Base-by-base conservation (phyloP, 2,329 filamentous ascomycete genomes). In the Pestalotiopsis sp. region DNA sequence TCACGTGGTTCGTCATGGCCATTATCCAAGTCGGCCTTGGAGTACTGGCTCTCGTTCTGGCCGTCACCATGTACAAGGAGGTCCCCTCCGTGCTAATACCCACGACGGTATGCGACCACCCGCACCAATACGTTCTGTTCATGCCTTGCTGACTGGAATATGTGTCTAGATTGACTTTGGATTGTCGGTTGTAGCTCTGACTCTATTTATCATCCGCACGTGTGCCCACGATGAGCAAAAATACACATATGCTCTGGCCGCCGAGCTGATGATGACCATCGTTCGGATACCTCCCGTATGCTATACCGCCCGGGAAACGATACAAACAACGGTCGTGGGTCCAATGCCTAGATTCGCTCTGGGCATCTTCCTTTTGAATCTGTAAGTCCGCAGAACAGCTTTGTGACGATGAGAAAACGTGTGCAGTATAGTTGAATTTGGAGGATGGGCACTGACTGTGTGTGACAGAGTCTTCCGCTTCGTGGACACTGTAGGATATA, bases 21-120 rank as follows among this genome's bases (percentile, higher is more conserved):
- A 67, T 75, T 66, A 69, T 76, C 56, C 75, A 76, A 61, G 75
- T 76, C 57, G 75, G 75, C 9, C 74, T 76, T 13, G 74, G 75
- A 9, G 73, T 76, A 55, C 67, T 76, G 30, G 74, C 73, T 39
- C 72, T 73, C 55, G 72, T 76, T 24, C 48, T 76, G 9, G 73
- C 71, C 62, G 75, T 74, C 72, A 76, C 75, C 44, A 72, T 71
- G 66, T 76, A 73, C 67, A 75, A 71, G 66, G 35, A 72, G 48
- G 67, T 69, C 20, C 22, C 67, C 14, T 69, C 69, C 17, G 70
- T 76, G 17, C 67, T 76, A 26, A 74, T 76, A 67, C 75, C 75
- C 59, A 75, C 73, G 20, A 74, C 69, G 64, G 75, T 76, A 72
- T 64, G 74, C 13, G 44, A 14, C 40, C 13, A 35, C 52, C 17